A percentile compares a stretch with the other conserved stretches of the same genome.
Evolutionary conservation across 148 eudicot species (phyloP).

Genomic region (Camellia lanceoleosa): DNA sequence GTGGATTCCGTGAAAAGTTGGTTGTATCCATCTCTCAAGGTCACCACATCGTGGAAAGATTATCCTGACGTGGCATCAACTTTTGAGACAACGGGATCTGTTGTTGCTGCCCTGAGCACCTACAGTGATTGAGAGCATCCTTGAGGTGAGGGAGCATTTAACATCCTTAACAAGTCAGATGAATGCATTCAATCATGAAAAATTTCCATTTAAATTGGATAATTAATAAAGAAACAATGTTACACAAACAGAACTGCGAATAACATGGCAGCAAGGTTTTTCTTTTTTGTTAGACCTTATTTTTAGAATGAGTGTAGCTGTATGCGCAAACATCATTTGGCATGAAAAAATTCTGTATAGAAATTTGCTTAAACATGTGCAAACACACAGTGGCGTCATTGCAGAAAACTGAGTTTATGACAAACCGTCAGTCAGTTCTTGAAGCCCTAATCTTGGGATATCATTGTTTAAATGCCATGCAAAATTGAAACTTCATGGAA

Average conservation of each 20-base stretch:
- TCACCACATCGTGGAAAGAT: constrained; percentile 86
- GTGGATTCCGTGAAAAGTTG: constrained; percentile 75
- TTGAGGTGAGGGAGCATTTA: constrained; percentile 15
- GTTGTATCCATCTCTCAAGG: constrained; percentile 77
- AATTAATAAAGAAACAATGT: no score
- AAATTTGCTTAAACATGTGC: not conserved
- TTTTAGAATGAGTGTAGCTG: not conserved
- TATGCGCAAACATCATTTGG: constrained; percentile 6
- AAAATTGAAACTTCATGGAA: not conserved
- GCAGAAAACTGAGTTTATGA: not conserved
- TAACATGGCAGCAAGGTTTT: no score
- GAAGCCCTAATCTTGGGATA: not conserved
- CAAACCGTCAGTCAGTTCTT: not conserved
- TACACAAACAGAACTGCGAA: no score
- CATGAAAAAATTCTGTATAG: not conserved
- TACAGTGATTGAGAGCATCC: constrained; percentile 44
- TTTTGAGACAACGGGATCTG: constrained; percentile 81
- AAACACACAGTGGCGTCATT: not conserved
- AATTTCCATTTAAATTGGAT: no score
- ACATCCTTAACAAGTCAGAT: no score
- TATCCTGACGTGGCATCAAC: constrained; percentile 85
- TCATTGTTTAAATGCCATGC: not conserved
- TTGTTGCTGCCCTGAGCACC: constrained; percentile 88
- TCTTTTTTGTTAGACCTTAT: no score
- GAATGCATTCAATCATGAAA: no score